Conservation (phyloP, 169 alveolate genomes). For the Plasmodium coatneyi region DNA sequence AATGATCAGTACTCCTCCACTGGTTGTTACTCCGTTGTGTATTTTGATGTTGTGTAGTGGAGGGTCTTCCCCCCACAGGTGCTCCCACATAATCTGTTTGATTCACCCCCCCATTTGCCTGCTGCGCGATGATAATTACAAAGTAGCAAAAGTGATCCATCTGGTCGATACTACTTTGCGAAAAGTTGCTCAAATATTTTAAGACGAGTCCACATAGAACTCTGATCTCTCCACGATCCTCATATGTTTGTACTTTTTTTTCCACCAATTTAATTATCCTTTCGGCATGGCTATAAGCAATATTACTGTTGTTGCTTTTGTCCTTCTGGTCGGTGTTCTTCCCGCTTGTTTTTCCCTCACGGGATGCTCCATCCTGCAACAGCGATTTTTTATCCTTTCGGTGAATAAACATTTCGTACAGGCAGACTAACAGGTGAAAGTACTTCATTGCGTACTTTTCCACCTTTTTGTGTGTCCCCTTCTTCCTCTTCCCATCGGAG, state of each 20-base stretch:
- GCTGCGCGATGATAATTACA: slow-evolving; percentile 24
- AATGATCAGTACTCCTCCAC: background rate
- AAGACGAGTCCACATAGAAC: background rate
- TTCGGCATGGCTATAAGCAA: background rate
- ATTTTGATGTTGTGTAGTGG: background rate
- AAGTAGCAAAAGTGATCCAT: slow-evolving; percentile 41
- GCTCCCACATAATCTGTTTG: background rate
- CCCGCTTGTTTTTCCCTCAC: background rate
- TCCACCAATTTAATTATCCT: slow-evolving; percentile 11
- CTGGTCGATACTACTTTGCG: slow-evolving; percentile 39
- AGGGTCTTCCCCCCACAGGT: background rate
- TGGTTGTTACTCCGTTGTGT: background rate
- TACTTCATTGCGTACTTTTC: slow-evolving; percentile 33
- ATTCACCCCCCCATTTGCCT: background rate
- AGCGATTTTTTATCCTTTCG: slow-evolving; percentile 15
- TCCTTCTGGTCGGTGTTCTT: background rate
- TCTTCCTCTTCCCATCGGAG: background rate
- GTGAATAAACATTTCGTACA: slow-evolving; percentile 45
- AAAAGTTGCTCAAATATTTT: slow-evolving; percentile 16
- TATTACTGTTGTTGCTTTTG: background rate
- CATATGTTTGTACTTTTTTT: background rate
- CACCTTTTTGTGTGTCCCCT: background rate
- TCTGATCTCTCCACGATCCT: background rate
- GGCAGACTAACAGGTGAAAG: slow-evolving; percentile 19
- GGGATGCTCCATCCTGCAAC: background rate